A percentile compares a stretch with the other conserved stretches of the same genome.
Evolutionary conservation across 352 stramenopile genomes (phyloP).

Genomic region (Pythium grandisporangium): DNA sequence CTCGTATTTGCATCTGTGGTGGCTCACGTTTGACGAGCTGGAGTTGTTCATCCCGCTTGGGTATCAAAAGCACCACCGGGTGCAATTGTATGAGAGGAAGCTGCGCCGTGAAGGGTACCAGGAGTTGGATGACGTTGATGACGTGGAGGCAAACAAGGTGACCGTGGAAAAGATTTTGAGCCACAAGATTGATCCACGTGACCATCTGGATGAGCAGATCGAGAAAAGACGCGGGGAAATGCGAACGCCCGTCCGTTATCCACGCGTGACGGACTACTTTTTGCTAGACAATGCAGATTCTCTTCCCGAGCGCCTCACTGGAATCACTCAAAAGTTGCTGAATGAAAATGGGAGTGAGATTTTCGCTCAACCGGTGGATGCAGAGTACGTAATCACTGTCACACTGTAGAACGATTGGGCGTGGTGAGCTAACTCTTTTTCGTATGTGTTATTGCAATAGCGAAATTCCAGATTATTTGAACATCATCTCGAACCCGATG

Average conservation of each 20-base stretch:
- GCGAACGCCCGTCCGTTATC: conserved; percentile 39
- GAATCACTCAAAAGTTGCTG: conserved; percentile 72
- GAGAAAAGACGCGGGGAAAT: conserved; percentile 57
- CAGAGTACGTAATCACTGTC: conserved; percentile 30
- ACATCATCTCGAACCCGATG: conserved; percentile 83
- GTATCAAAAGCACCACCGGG: conserved; percentile 80
- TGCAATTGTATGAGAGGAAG: conserved; percentile 82
- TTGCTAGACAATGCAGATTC: conserved; percentile 65
- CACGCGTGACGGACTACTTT: conserved; percentile 75
- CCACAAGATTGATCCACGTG: conserved; percentile 72
- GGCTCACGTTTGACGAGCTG: conserved; percentile 82
- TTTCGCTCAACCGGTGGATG: conserved; percentile 72
- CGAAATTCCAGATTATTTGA: conserved; percentile 79
- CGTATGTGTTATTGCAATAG: conserved; percentile 12
- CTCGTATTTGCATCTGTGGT: conserved; percentile 85
- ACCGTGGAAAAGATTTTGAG: conserved; percentile 85
- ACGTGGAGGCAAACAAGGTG: conserved; percentile 80
- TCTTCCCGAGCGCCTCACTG: conserved; percentile 58
- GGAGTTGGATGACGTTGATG: conserved; percentile 80
- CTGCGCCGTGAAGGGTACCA: conserved; percentile 73
- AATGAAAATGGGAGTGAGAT: conserved; percentile 81
- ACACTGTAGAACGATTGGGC: background rate
- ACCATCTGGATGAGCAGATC: conserved; percentile 80
- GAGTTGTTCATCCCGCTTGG: conserved; percentile 78
- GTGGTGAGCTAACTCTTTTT: background rate